Evolutionary conservation across 2,329 filamentous ascomycete species (phyloP).

Genomic region (Blastomyces gilchristii): DNA sequence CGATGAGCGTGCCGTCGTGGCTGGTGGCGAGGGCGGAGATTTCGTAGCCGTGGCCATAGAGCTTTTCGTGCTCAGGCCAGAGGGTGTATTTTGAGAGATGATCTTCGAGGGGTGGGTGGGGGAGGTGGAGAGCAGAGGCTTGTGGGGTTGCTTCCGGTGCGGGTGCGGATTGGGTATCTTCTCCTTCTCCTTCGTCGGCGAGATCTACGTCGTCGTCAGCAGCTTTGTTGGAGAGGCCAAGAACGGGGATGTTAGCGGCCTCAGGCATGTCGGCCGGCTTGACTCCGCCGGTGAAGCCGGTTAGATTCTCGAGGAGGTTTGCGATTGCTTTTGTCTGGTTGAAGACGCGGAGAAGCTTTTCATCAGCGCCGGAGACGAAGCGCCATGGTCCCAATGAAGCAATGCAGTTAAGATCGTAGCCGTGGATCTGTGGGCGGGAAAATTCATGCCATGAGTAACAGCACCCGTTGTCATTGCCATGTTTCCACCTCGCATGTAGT

Average conservation of each 20-base stretch:
- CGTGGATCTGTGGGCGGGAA: conserved; percentile 90
- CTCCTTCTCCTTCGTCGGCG: conserved; percentile 42
- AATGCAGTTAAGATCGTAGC: conserved; percentile 94
- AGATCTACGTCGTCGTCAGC: conserved; percentile 46
- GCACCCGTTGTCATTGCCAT: conserved; percentile 21
- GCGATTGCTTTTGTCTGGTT: conserved; percentile 78
- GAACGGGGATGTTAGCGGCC: conserved; percentile 66
- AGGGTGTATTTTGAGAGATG: conserved; percentile 79
- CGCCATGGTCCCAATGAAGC: conserved; percentile 60
- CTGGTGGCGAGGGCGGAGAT: conserved; percentile 77
- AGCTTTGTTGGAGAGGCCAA: conserved; percentile 93
- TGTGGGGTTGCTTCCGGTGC: conserved; percentile 13
- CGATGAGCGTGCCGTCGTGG: conserved; percentile 63
- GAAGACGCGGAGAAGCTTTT: conserved; percentile 96
- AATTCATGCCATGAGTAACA: conserved; percentile 81
- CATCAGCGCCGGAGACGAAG: conserved; percentile 91
- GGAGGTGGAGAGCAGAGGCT: conserved; percentile 49
- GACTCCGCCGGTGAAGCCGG: conserved; percentile 43
- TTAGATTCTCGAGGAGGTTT: conserved; percentile 57
- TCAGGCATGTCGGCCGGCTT: conserved; percentile 4
- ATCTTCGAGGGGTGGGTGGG: conserved; percentile 78
- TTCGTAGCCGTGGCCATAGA: conserved; percentile 97
- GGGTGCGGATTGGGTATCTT: conserved; percentile 36
- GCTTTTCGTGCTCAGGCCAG: conserved; percentile 92
- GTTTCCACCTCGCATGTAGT: conserved; percentile 69